These are phyloP conservation scores for Boletus rubropictus DNA, from an alignment of 768 basidiomycete species.

Conservation along the genomic window DNA sequence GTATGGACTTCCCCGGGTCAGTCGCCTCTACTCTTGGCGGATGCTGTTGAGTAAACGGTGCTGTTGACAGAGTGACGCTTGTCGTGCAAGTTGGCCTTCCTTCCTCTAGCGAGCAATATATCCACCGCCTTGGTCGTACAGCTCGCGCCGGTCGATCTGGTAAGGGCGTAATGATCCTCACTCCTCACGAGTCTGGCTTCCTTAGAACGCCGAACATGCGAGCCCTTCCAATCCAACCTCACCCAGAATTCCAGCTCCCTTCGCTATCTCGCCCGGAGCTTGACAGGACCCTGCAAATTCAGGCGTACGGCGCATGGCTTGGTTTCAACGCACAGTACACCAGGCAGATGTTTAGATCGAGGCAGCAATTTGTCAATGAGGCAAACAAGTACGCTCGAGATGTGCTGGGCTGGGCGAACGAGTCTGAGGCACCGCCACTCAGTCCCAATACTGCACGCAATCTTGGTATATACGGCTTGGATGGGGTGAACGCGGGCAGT, in stretches of 20 bases:
- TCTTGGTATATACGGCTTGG: constrained; percentile 42
- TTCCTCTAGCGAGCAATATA: constrained; percentile 67
- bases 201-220: constrained; percentile 36
- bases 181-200: constrained; percentile 47
- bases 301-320: constrained; percentile 50
- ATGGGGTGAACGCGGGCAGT: constrained; percentile 20
- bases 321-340: constrained; percentile 49
- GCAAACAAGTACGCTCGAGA: constrained; percentile 35
- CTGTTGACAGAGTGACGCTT: constrained; percentile 42
- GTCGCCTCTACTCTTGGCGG: constrained; percentile 9
- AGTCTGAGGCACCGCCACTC: constrained; percentile 33
- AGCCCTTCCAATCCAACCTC: constrained; percentile 36
- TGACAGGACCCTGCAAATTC: constrained; percentile 37
- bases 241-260: constrained; percentile 26
- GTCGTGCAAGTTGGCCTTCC: constrained; percentile 64
- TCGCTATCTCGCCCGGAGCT: constrained; percentile 22
- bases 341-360: constrained; percentile 36
- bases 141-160: constrained; percentile 68
- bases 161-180: constrained; percentile 51
- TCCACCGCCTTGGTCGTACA: constrained; percentile 74
- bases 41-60: constrained; percentile 3
- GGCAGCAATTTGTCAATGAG: constrained; percentile 35
- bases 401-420: constrained; percentile 36
- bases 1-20: constrained; percentile 62
- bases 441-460: constrained; percentile 42